These are phyloP conservation scores for Trichoderma koningiopsis DNA, from an alignment of 2,329 filamentous ascomycete species.

Conservation along the genomic window DNA sequence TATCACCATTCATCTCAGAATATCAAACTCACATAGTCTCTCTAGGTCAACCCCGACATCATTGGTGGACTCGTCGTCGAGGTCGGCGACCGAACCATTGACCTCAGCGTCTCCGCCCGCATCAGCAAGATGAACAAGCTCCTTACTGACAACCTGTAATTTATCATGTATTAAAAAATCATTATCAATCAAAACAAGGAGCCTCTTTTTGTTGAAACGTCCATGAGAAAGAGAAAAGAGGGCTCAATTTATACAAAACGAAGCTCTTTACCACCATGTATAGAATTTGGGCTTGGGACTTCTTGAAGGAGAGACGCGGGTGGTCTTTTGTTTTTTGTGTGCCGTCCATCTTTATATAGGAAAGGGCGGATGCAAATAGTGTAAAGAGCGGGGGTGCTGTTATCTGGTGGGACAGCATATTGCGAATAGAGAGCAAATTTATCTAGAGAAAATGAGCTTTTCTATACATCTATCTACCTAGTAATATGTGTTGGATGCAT, in stretches of 20 bases:
- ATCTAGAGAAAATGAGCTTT: conserved; percentile 18
- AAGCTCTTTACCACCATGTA: conserved; percentile 10
- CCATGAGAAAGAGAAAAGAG: not conserved
- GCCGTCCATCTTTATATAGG: conserved; percentile 9
- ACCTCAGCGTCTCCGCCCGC: conserved; percentile 92
- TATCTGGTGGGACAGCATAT: conserved; percentile 26
- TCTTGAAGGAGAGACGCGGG: not conserved
- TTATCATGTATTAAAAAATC: conserved; percentile 26
- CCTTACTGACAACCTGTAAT: conserved; percentile 89
- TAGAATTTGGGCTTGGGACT: conserved; percentile 11
- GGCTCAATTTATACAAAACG: not conserved
- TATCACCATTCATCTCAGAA: not conserved
- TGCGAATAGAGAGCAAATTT: conserved; percentile 30
- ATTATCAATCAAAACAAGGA: conserved; percentile 22
- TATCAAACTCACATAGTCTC: not conserved
- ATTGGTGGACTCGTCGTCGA: conserved; percentile 92
- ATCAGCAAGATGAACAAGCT: conserved; percentile 99
- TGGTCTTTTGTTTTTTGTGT: not conserved
- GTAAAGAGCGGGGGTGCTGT: conserved; percentile 24
- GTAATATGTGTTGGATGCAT: not conserved
- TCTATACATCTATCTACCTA: not conserved
- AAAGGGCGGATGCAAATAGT: conserved; percentile 11
- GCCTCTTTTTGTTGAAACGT: conserved; percentile 32
- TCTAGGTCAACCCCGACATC: conserved; percentile 91
- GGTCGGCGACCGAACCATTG: conserved; percentile 96